Conservation (phyloP, 257 asterid genomes). For the Solanum lycopersicoides region DNA sequence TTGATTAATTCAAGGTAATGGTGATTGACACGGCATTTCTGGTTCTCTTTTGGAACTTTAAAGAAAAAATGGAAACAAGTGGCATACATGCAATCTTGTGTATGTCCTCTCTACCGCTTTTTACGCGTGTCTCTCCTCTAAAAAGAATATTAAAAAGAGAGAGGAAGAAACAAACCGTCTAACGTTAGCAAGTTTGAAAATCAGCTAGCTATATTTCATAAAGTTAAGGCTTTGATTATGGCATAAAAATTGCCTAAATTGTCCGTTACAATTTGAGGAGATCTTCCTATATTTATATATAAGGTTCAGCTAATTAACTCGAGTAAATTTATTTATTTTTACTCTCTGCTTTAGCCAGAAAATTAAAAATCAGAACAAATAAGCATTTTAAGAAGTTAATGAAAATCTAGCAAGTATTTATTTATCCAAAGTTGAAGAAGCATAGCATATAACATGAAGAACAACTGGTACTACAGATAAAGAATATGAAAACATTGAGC, state of each 20-base stretch:
- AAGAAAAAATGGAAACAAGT: constrained; percentile 15
- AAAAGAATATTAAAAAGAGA: background rate
- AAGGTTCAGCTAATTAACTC: background rate
- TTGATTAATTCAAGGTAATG: background rate
- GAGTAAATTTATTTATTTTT: background rate
- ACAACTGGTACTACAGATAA: background rate
- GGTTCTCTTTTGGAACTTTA: background rate
- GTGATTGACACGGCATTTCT: background rate
- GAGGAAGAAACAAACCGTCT: background rate
- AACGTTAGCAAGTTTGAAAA: background rate
- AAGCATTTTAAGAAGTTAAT: background rate
- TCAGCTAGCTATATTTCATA: background rate
- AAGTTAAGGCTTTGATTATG: background rate
- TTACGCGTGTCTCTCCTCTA: background rate
- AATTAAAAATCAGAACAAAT: too few relatives aligned
- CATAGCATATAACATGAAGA: background rate
- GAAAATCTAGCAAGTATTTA: background rate
- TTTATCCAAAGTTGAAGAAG: background rate
- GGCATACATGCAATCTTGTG: constrained; percentile 47
- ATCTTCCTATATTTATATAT: background rate
- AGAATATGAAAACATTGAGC: too few relatives aligned
- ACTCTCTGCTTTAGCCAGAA: background rate
- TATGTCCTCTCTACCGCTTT: background rate
- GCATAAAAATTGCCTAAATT: background rate
- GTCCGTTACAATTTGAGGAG: background rate